Percentiles rank a stretch among this genome's conserved stretches.
Conservation (phyloP, 108 stramenopile genomes). For the Cyclostephanos tholiformis region DNA sequence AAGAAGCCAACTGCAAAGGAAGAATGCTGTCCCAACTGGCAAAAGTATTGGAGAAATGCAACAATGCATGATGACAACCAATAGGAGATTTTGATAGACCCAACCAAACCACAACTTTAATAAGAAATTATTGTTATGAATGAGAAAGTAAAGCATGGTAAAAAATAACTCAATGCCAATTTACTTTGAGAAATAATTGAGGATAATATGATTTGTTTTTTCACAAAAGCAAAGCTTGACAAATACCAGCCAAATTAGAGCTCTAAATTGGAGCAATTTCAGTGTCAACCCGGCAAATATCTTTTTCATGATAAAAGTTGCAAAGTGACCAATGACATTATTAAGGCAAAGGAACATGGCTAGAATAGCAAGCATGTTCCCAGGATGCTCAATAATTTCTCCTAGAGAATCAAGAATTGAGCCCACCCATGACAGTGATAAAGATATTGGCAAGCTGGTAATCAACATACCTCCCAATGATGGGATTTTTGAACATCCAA, state of each 20-base stretch:
- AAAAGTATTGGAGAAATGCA: constrained; percentile 85
- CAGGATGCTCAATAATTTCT: constrained; percentile 83
- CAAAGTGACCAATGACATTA: constrained; percentile 87
- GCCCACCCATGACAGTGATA: constrained; percentile 88
- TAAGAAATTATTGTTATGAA: neutral
- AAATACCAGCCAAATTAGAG: constrained; percentile 65
- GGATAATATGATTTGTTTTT: constrained; percentile 59
- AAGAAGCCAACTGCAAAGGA: constrained; percentile 73
- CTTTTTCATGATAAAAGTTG: constrained; percentile 85
- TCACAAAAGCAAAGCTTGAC: constrained; percentile 62
- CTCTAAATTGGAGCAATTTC: constrained; percentile 73
- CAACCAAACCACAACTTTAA: constrained; percentile 63
- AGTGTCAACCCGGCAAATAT: constrained; percentile 85
- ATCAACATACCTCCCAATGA: constrained; percentile 87
- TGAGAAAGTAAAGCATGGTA: neutral
- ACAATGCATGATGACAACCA: constrained; percentile 82
- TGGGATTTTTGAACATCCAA: constrained; percentile 83
- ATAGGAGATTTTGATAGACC: constrained; percentile 83
- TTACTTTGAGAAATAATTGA: constrained; percentile 18
- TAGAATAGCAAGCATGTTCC: constrained; percentile 66
- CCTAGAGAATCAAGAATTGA: constrained; percentile 71
- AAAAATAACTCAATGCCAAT: neutral
- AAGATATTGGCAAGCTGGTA: constrained; percentile 85
- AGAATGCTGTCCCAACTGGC: constrained; percentile 80
- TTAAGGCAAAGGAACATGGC: constrained; percentile 79